phyloP scores from a whole-genome alignment of 192 early-diverging fungal species.

The Chytriomyces hyalinus region DNA sequence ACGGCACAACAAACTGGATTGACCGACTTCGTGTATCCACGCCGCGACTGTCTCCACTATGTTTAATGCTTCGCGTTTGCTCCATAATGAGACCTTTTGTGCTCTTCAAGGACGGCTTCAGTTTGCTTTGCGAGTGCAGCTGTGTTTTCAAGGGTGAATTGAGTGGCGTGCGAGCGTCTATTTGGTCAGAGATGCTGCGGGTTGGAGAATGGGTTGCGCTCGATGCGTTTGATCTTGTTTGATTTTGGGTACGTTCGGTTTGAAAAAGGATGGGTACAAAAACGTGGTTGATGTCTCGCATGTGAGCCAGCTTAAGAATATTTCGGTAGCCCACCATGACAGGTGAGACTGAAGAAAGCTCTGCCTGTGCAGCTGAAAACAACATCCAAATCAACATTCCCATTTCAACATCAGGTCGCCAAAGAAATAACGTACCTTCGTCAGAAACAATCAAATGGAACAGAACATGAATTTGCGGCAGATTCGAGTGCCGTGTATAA shows the following conservation, averaged over 20 bases:
- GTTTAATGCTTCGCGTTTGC: constrained; percentile 29
- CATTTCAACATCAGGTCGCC: constrained; percentile 4
- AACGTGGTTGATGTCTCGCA: constrained; percentile 66
- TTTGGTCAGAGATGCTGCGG: background rate
- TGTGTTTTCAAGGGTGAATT: background rate
- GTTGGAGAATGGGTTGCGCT: background rate
- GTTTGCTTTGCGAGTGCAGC: constrained; percentile 16
- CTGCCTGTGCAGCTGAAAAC: constrained; percentile 13
- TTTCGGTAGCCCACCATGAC: constrained; percentile 66
- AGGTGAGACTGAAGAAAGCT: constrained; percentile 35
- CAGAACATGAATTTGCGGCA: constrained; percentile 72
- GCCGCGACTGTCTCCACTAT: constrained; percentile 35
- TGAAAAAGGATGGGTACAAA: constrained; percentile 72
- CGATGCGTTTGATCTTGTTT: background rate
- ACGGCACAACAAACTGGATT: constrained; percentile 37
- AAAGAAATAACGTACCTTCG: constrained; percentile 46
- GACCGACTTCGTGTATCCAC: constrained; percentile 22
- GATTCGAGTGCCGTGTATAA: constrained; percentile 76
- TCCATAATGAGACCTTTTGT: constrained; percentile 49
- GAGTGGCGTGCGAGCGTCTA: background rate
- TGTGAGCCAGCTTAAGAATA: constrained; percentile 63
- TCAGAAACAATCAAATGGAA: constrained; percentile 75
- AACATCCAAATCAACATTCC: background rate
- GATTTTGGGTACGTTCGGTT: constrained; percentile 41
- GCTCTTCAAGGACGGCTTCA: constrained; percentile 41